A percentile compares a stretch with the other conserved stretches of the same genome.
phyloP scores from a whole-genome alignment of 2,329 filamentous ascomycete species.

The Monilinia vaccinii-corymbosi region DNA sequence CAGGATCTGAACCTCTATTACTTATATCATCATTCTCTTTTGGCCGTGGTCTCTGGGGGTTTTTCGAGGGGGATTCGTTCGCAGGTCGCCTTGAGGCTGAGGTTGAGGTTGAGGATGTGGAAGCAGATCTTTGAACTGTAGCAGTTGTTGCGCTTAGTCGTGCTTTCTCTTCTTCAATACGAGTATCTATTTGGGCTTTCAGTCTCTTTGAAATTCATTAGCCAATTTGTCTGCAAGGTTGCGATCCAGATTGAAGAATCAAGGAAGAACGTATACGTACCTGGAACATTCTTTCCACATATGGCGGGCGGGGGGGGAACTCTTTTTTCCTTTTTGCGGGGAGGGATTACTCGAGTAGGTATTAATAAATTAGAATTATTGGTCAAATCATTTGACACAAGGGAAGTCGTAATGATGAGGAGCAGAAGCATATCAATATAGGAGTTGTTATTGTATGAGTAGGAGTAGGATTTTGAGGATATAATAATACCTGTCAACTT shows the following conservation, averaged over 20 bases:
- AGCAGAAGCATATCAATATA: background rate
- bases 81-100: slow-evolving; percentile 19
- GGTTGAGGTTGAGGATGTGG: slow-evolving; percentile 24
- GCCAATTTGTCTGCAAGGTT: slow-evolving; percentile 1
- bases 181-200: slow-evolving; percentile 75
- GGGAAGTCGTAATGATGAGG: background rate
- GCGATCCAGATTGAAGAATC: slow-evolving; percentile 2
- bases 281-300: slow-evolving; percentile 29
- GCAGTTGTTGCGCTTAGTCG: slow-evolving; percentile 42
- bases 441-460: background rate
- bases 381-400: background rate
- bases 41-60: slow-evolving; percentile 21
- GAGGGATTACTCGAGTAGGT: background rate
- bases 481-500: background rate
- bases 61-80: slow-evolving; percentile 23
- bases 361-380: slow-evolving; percentile 10
- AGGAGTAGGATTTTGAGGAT: background rate
- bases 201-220: slow-evolving; percentile 49
- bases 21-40: slow-evolving; percentile 24
- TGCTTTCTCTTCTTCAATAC: slow-evolving; percentile 86
- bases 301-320: slow-evolving; percentile 14
- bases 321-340: background rate
- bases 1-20: slow-evolving; percentile 56
- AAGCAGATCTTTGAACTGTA: slow-evolving; percentile 35
- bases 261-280: slow-evolving; percentile 13